Base-by-base conservation (phyloP, 2,329 filamentous ascomycete genomes). In the Aureobasidium sp. region DNA sequence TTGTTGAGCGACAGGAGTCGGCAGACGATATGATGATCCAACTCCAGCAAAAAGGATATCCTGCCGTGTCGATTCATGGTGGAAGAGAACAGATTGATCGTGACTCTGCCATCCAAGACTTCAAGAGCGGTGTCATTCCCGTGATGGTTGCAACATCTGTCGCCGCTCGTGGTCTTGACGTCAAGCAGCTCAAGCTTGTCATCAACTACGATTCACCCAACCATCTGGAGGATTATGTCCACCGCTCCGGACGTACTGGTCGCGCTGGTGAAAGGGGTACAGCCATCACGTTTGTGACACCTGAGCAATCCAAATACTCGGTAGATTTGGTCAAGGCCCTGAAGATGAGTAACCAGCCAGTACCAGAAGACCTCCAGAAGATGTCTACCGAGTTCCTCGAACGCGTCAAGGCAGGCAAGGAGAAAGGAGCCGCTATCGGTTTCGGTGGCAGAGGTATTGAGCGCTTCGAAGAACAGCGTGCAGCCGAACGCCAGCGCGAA, bases 401-500 rank as follows among this genome's bases (percentile, higher is more conserved):
- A 68, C 97, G 97, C 75, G 90, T 97, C 70, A 96, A 96, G 75
- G 83, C 87, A 8, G 94, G 93, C 53, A 94, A 95, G 72, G 91
- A 91, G 68, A 96, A 96, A 75, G 88, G 91, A 65, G 80, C 76
- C 60, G 87, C 85, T 24, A 90, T 88, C 62, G 94, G 94, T 2
- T 99, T 99, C 69, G 93, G 93, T 69, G 94, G 94, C 61, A 96
- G 96, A 72, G 94, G 94, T 63, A 81, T 99, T 37, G 94, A 97
- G 72, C 86, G 87, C 50, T 85, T 97, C 45, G 93, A 97, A 74
- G 88, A 92, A 70, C 90, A 96, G 69, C 89, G 93, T 71, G 91
- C 96, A 71, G 87, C 90, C 7, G 89, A 92, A 47, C 89, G 91
- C 66, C 85, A 89, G 69, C 87, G 91, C 63, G 91, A 97, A 77